Percentiles rank a stretch among this genome's conserved stretches.
phyloP scores from a whole-genome alignment of 2,329 filamentous ascomycete species.

The Daldinia sp. region DNA sequence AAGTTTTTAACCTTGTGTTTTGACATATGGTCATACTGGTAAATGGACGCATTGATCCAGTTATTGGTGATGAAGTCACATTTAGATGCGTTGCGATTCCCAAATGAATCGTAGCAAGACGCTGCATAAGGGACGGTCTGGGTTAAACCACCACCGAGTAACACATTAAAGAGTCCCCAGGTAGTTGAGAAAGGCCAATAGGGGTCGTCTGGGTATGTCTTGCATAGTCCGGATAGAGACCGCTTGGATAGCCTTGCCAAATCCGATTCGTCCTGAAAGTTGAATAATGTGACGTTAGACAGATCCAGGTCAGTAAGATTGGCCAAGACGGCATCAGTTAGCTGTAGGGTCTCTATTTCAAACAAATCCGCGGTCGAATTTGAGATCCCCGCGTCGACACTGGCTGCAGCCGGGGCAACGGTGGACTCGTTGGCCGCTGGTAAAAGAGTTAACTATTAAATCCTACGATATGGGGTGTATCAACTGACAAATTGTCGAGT shows the following conservation, averaged over 20 bases:
- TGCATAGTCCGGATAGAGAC: conserved; percentile 43
- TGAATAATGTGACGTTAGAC: conserved; percentile 40
- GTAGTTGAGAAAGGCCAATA: conserved; percentile 42
- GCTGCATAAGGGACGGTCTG: conserved; percentile 47
- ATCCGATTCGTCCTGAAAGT: conserved; percentile 32
- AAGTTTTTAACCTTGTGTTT: background rate
- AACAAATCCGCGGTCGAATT: conserved; percentile 35
- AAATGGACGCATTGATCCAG: conserved; percentile 42
- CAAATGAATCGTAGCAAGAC: conserved; percentile 47
- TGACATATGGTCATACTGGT: conserved; percentile 33
- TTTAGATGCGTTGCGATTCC: conserved; percentile 44
- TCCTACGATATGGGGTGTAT: background rate
- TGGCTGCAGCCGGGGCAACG: conserved; percentile 27
- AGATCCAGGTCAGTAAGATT: conserved; percentile 36
- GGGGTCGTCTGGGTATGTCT: conserved; percentile 47
- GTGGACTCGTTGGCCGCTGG: conserved; percentile 29
- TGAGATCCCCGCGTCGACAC: conserved; percentile 17
- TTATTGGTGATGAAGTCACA: conserved; percentile 46
- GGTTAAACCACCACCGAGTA: conserved; percentile 47
- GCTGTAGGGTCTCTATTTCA: conserved; percentile 39
- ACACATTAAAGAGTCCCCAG: conserved; percentile 49
- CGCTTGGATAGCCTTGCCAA: conserved; percentile 28
- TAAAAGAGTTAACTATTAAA: background rate
- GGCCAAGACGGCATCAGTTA: conserved; percentile 41
- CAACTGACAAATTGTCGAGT: conserved; percentile 24